Evolutionary conservation across 2,329 filamentous ascomycete species (phyloP).

Genomic region (Colletotrichum coccodes): DNA sequence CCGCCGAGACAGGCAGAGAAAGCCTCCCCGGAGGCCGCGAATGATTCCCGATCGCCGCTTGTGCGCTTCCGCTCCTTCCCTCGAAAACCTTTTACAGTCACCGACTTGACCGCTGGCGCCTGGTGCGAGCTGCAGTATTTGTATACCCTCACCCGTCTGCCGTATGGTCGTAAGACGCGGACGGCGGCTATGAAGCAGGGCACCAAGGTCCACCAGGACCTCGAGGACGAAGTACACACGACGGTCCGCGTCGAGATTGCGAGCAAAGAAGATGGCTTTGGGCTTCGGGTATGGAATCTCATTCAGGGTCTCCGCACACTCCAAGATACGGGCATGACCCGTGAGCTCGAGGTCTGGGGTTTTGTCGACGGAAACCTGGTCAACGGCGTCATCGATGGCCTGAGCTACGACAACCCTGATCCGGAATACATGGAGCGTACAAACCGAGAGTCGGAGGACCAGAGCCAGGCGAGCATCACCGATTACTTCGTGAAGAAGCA

Average conservation of each 20-base stretch:
- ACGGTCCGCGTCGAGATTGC: slow-evolving; percentile 77
- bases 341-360: slow-evolving; percentile 88
- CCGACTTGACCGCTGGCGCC: slow-evolving; percentile 86
- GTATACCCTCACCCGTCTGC: slow-evolving; percentile 81
- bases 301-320: slow-evolving; percentile 85
- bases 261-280: slow-evolving; percentile 85
- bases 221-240: slow-evolving; percentile 87
- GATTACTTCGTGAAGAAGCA: slow-evolving; percentile 49
- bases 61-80: slow-evolving; percentile 82
- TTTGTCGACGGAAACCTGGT: slow-evolving; percentile 83
- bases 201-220: slow-evolving; percentile 79
- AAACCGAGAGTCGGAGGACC: slow-evolving; percentile 42
- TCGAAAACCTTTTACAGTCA: slow-evolving; percentile 84
- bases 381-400: slow-evolving; percentile 88
- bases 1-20: slow-evolving; percentile 35
- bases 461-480: slow-evolving; percentile 50
- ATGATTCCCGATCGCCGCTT: slow-evolving; percentile 66
- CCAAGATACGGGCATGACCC: slow-evolving; percentile 75
- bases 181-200: slow-evolving; percentile 89
- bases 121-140: slow-evolving; percentile 98
- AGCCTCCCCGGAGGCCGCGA: slow-evolving; percentile 32
- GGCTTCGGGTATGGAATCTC: slow-evolving; percentile 87
- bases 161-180: slow-evolving; percentile 76
- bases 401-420: slow-evolving; percentile 83
- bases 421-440: slow-evolving; percentile 72